These are phyloP conservation scores for Lagenidium giganteum DNA, from an alignment of 352 stramenopile genomes.

Conservation along the genomic window DNA sequence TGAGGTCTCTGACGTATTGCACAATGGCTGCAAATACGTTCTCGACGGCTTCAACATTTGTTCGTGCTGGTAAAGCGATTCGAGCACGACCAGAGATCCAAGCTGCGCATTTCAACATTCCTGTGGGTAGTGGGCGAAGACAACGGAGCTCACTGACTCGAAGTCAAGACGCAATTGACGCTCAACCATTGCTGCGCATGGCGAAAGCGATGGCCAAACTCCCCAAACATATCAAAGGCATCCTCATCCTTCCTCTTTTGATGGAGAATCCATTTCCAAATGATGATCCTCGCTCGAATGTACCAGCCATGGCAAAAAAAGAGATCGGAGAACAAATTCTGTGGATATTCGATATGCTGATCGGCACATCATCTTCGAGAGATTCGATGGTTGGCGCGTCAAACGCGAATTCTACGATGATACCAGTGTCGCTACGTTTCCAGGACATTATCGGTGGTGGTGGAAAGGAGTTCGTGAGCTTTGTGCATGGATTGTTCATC, in stretches of 20 bases:
- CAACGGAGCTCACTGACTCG: constrained; percentile 5
- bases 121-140: constrained; percentile 24
- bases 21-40: constrained; percentile 26
- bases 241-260: constrained; percentile 21
- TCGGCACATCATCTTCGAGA: constrained; percentile 11
- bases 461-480: constrained; percentile 26
- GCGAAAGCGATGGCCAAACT: constrained; percentile 26
- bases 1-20: constrained; percentile 34
- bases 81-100: neutral
- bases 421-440: too few relatives aligned
- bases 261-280: constrained; percentile 12
- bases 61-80: constrained; percentile 4
- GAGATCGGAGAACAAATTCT: constrained; percentile 32
- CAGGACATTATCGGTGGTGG: too few relatives aligned
- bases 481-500: constrained; percentile 25
- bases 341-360: constrained; percentile 19
- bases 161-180: neutral
- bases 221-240: constrained; percentile 23
- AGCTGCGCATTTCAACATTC: neutral
- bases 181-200: constrained; percentile 21
- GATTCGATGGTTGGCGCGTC: too few relatives aligned
- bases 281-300: constrained; percentile 13
- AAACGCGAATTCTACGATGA: too few relatives aligned
- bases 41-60: constrained; percentile 11
- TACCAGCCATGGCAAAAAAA: constrained; percentile 16